Evolutionary conservation across 2,329 filamentous ascomycete genomes (phyloP), one percentile per base, ranked within the genome.

Genomic region (Sclerotinia sclerotiorum): DNA sequence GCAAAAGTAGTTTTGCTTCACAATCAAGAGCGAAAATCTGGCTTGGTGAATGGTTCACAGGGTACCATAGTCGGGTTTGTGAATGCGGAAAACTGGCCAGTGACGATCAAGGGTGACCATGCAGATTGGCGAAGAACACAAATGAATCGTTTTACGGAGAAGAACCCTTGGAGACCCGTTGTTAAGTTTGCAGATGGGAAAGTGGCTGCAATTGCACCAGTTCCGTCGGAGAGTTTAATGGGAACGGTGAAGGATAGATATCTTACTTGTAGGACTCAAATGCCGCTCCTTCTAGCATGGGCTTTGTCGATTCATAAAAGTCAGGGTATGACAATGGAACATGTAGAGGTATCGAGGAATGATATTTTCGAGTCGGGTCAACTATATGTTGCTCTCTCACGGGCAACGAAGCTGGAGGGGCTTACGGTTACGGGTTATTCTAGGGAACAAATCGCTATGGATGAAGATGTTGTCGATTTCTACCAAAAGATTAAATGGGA

Each of bases 221-320:
- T 72, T 27, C 24, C 67, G 1, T 69, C 56, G 1, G 68, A 57
- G 19, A 71, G 68, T 15, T 55, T 65, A 6, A 68, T 69, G 48
- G 71, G 71, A 5, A 52, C 60, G 1, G 65, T 60, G 6, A 15
- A 51, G 3, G 69, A 69, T 27, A 67, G 69, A 27, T 76, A 74
- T 58, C 44, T 72, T 1, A 69, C 72, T 2, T 72, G 68, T 27
- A 56, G 78, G 29, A 75, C 73, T 5, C 84, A 87, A 69, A 79
- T 87, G 6, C 95, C 95, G 0, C 83, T 98, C 60, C 97, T 97
- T 67, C 83, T 98, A 29, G 94, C 94, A 0, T 98, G 95, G 95
- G 94, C 95, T 1, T 81, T 98, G 44, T 97, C 93, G 1, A 98
- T 99, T 68, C 95, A 99, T 83, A 98, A 98, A 80, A 94, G 94